Conservation (phyloP, 345 rosid genomes). For the Citrus trifoliata region DNA sequence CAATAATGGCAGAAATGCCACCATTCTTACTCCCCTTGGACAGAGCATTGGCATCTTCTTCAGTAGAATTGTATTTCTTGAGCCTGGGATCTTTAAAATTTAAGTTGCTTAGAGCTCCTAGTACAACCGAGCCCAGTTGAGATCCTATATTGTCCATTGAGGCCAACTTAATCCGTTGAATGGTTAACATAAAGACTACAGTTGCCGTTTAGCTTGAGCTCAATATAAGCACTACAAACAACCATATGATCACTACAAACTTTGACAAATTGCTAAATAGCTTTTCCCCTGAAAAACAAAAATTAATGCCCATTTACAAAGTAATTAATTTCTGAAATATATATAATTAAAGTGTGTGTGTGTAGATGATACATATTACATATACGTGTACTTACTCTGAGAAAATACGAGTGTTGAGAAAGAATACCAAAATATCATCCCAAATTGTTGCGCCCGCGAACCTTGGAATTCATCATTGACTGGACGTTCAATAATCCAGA, state of each 20-base stretch:
- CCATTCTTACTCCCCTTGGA: slow-evolving; percentile 14
- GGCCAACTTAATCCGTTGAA: not conserved
- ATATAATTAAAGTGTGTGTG: too few species aligned
- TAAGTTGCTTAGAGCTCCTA: not conserved
- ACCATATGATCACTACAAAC: slow-evolving; percentile 32
- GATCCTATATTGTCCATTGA: not conserved
- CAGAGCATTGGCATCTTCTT: not conserved
- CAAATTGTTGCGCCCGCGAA: not conserved
- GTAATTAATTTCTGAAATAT: too few species aligned
- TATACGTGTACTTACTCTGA: not conserved
- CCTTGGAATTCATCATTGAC: not conserved
- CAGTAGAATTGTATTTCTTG: not conserved
- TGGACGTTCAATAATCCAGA: slow-evolving; percentile 21
- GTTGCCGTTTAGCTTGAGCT: slow-evolving; percentile 32
- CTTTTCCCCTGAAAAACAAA: not conserved
- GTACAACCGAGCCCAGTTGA: not conserved
- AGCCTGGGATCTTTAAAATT: not conserved
- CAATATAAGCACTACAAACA: slow-evolving; percentile 32
- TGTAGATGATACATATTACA: not conserved
- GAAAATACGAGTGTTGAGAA: slow-evolving; percentile 1
- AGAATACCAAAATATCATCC: slow-evolving; percentile 9
- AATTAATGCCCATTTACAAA: too few species aligned
- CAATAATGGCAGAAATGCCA: slow-evolving; percentile 31
- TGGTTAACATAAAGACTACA: not conserved
- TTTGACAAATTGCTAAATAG: slow-evolving; percentile 36